phyloP scores from a whole-genome alignment of 768 basidiomycete species.

The Serendipita sp. region DNA sequence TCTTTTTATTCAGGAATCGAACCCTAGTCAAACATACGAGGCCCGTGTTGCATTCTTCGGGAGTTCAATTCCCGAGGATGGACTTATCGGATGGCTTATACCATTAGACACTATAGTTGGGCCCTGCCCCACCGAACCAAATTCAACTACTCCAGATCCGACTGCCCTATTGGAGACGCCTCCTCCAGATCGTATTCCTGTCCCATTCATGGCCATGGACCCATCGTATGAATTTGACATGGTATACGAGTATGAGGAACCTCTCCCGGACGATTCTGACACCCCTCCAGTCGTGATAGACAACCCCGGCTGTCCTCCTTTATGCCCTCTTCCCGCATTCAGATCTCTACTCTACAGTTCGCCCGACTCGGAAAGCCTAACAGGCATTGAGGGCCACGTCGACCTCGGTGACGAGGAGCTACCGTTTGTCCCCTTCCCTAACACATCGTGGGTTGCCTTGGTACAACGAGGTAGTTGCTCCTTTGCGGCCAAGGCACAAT shows the following conservation, averaged over 20 bases:
- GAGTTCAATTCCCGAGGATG: neutral
- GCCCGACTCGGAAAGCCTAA: neutral
- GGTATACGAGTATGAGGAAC: neutral
- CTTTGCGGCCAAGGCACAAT: conserved; percentile 71
- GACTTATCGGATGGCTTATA: neutral
- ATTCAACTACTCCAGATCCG: neutral
- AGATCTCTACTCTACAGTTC: neutral
- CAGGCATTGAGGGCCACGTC: neutral
- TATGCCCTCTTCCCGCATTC: neutral
- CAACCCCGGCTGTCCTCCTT: neutral
- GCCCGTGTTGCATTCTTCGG: conserved; percentile 1
- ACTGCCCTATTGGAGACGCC: neutral
- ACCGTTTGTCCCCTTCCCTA: neutral
- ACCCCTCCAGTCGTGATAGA: neutral
- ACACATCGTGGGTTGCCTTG: conserved; percentile 68
- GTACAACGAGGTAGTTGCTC: conserved; percentile 81
- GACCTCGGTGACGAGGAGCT: neutral
- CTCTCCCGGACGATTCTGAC: neutral
- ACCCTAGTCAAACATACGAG: neutral
- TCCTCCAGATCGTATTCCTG: neutral
- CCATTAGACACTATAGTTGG: neutral
- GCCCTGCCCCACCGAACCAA: neutral
- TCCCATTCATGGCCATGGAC: neutral
- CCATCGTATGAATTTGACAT: neutral
- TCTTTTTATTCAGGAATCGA: neutral